These are phyloP conservation scores for Cytidiella melzeri DNA, from an alignment of 768 basidiomycete species.

Conservation along the genomic window DNA sequence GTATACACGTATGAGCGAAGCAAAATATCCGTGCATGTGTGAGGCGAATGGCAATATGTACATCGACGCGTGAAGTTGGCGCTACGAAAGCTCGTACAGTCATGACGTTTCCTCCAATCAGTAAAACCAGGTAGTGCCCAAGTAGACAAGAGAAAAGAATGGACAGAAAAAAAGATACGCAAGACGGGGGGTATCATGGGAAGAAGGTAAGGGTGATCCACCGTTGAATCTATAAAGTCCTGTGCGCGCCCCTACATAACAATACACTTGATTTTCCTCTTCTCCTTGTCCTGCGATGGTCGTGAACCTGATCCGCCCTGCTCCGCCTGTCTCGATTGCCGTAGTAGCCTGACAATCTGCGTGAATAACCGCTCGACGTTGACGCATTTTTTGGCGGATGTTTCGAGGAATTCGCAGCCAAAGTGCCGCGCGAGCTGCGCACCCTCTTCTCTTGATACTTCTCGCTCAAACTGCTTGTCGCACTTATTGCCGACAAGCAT, in stretches of 20 bases:
- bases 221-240: slow-evolving; percentile 65
- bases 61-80: slow-evolving; percentile 18
- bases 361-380: slow-evolving; percentile 92
- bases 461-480: slow-evolving; percentile 86
- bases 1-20: slow-evolving; percentile 6
- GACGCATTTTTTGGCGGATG: slow-evolving; percentile 90
- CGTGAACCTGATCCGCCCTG: slow-evolving; percentile 31
- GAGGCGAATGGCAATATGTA: slow-evolving; percentile 22
- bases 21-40: slow-evolving; percentile 13
- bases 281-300: slow-evolving; percentile 28
- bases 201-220: slow-evolving; percentile 51
- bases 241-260: slow-evolving; percentile 73
- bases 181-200: slow-evolving; percentile 75
- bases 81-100: slow-evolving; percentile 12
- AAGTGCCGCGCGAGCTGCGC: slow-evolving; percentile 72
- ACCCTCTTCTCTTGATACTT: slow-evolving; percentile 90
- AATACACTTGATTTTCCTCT: slow-evolving; percentile 58
- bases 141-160: slow-evolving; percentile 19
- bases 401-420: slow-evolving; percentile 93
- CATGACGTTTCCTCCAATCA: slow-evolving; percentile 17
- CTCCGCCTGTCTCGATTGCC: slow-evolving; percentile 54
- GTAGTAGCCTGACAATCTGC: slow-evolving; percentile 77
- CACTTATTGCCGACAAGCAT: slow-evolving; percentile 96
- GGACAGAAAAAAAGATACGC: slow-evolving; percentile 30
- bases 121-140: slow-evolving; percentile 18